Conservation (phyloP, 1,284 basidiomycete species). For the Pulchroboletus neoregius region DNA sequence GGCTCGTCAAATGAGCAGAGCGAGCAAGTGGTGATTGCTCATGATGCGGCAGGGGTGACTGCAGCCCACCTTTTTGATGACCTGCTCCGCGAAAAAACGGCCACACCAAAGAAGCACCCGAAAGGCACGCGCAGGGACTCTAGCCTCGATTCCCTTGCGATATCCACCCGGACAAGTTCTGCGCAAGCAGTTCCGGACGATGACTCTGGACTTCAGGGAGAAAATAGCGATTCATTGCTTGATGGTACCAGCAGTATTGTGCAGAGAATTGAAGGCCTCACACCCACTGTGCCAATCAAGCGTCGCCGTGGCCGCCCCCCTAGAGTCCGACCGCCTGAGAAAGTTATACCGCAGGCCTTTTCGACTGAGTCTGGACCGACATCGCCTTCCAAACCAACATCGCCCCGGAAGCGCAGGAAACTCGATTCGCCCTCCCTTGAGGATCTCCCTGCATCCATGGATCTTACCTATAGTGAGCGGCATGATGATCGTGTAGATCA, state of each 20-base stretch:
- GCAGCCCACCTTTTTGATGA: slow-evolving; percentile 35
- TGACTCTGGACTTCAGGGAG: slow-evolving; percentile 7
- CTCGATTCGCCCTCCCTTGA: slow-evolving; percentile 17
- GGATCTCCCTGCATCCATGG: slow-evolving; percentile 7
- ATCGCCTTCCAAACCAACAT: slow-evolving; percentile 13
- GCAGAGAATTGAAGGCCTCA: slow-evolving; percentile 9
- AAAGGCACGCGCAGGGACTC: slow-evolving; percentile 14
- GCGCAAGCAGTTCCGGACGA: slow-evolving; percentile 14
- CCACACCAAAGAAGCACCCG: slow-evolving; percentile 21
- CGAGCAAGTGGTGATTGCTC: slow-evolving; percentile 12
- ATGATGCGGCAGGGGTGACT: slow-evolving; percentile 15
- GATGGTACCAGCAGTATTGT: slow-evolving; percentile 4
- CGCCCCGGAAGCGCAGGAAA: slow-evolving; percentile 30
- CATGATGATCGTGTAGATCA: slow-evolving; percentile 9
- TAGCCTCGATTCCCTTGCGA: slow-evolving; percentile 14
- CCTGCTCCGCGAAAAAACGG: slow-evolving; percentile 15
- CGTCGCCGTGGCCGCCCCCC: slow-evolving; percentile 29
- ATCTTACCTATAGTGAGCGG: slow-evolving; percentile 3
- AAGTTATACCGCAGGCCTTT: slow-evolving; percentile 4
- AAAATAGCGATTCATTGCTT: slow-evolving; percentile 6
- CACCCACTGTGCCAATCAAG: slow-evolving; percentile 17
- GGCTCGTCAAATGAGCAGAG: slow-evolving; percentile 17
- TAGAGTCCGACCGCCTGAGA: slow-evolving; percentile 11
- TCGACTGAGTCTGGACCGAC: slow-evolving; percentile 6
- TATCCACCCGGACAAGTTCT: slow-evolving; percentile 21